Percentiles rank a stretch among this genome's conserved stretches.
phyloP scores from a whole-genome alignment of 108 stramenopile genomes.

The Ochromonas danica region DNA sequence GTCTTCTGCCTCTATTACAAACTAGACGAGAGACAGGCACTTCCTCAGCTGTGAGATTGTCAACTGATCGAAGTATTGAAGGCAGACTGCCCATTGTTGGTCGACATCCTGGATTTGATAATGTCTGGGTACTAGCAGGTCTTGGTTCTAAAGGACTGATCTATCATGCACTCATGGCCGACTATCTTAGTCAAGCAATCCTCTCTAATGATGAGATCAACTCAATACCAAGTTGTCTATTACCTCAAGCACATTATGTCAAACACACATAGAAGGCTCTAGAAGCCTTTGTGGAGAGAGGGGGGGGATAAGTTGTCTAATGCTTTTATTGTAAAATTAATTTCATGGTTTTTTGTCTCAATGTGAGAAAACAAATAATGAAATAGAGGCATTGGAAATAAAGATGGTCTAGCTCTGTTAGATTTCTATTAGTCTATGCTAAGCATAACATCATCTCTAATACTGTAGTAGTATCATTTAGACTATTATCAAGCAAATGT shows the following conservation, averaged over 20 bases:
- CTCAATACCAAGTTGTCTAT: slow-evolving; percentile 16
- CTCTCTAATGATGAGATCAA: slow-evolving; percentile 24
- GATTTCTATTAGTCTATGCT: slow-evolving; percentile 17
- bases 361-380: slow-evolving; percentile 17
- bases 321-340: slow-evolving; percentile 18
- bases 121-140: slow-evolving; percentile 16
- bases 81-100: slow-evolving; percentile 29
- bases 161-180: slow-evolving; percentile 13
- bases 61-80: background rate
- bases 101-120: slow-evolving; percentile 9
- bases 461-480: no score
- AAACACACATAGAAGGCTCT: slow-evolving; percentile 15
- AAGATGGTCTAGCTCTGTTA: slow-evolving; percentile 15
- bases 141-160: slow-evolving; percentile 5
- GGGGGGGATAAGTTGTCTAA: slow-evolving; percentile 14
- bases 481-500: no score
- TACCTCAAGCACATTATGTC: slow-evolving; percentile 15
- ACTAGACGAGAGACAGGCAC: slow-evolving; percentile 13
- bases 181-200: slow-evolving; percentile 30
- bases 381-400: slow-evolving; percentile 17
- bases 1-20: slow-evolving; percentile 15
- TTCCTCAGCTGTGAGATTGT: slow-evolving; percentile 13
- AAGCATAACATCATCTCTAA: slow-evolving; percentile 17
- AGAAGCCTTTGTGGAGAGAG: slow-evolving; percentile 14
- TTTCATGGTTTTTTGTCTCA: slow-evolving; percentile 17